Base-by-base conservation (phyloP, 2,329 filamentous ascomycete genomes). In the Trematosphaeria pertusa region DNA sequence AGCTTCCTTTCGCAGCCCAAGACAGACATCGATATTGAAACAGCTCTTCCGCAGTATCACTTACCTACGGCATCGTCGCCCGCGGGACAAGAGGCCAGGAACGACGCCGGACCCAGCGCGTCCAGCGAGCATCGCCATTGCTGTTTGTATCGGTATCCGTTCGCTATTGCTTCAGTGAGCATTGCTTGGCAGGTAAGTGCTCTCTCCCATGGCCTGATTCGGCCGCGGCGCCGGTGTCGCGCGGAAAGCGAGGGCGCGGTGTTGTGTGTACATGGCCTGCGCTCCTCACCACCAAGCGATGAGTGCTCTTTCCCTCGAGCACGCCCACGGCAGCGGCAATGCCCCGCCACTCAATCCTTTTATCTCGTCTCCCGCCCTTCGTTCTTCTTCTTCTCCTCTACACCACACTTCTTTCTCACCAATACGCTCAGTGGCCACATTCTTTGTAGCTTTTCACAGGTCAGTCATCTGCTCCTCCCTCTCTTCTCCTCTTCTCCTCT, bases 371-470 rank as follows among this genome's bases (percentile, higher is more conserved):
- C 36, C 55, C 43, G 51, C 40, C 46, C 40, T 38, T 42, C 56
- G 53, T 48, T 56, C 54, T 59, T 62, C 57, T 61, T 62, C 64
- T 52, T 54, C 62, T 50, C 45, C 43, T 43, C 48, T 48, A 42
- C 54, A 63, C 59, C 49, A 51, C 65, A 70, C 67, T 68, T 67
- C 67, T 67, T 69, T 64, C 62, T 69, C 64, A 68, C 67, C 59
- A 70, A 49, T 70, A 71, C 68, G 64, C 65, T 73, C 69, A 72
- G 69, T 71, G 70, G 64, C 67, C 69, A 70, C 70, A 72, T 73
- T 73, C 70, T 73, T 73, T 72, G 69, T 72, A 72, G 70, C 70
- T 72, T 71, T 72, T 65, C 66, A 61, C 65, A 69, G 68, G 68
- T 72, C 52, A 54, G 68, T 57, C 47, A 37, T 40, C 37, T 21